These are phyloP conservation scores for Calocybe gambosa DNA, from an alignment of 1,284 basidiomycete genomes.

Conservation along the genomic window DNA sequence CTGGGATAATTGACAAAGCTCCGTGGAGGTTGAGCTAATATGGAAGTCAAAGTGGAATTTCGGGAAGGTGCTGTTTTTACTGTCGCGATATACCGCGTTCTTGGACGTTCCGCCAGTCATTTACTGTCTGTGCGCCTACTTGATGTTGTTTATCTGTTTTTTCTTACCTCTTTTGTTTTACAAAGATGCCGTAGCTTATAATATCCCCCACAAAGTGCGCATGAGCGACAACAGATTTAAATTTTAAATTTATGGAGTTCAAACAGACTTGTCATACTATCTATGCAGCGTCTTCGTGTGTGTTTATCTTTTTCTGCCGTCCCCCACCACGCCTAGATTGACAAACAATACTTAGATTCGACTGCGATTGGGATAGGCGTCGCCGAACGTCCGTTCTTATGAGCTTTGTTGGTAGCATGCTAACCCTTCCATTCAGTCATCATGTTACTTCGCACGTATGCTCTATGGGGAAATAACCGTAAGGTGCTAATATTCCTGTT, in stretches of 20 bases:
- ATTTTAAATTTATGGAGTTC: background rate
- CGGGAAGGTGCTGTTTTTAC: slow-evolving; percentile 13
- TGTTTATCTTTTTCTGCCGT: background rate
- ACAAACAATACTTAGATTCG: slow-evolving; percentile 4
- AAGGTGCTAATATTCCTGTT: slow-evolving; percentile 13
- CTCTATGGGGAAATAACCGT: slow-evolving; percentile 16
- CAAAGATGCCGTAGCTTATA: slow-evolving; percentile 7
- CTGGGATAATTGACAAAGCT: background rate
- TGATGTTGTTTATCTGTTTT: background rate
- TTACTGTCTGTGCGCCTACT: slow-evolving; percentile 8
- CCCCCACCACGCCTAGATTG: background rate
- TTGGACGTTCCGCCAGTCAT: slow-evolving; percentile 12
- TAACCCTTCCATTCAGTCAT: slow-evolving; percentile 10
- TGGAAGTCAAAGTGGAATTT: slow-evolving; percentile 13
- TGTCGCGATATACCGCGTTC: slow-evolving; percentile 12
- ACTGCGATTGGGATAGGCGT: slow-evolving; percentile 12
- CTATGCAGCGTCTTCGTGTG: slow-evolving; percentile 11
- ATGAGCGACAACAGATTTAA: background rate
- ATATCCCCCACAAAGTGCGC: slow-evolving; percentile 4
- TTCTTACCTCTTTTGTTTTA: background rate
- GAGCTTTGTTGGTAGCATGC: background rate
- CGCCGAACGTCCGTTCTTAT: slow-evolving; percentile 9
- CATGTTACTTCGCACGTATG: slow-evolving; percentile 19
- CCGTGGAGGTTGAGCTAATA: slow-evolving; percentile 11
- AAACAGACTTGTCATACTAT: slow-evolving; percentile 7